Evolutionary conservation across 1,284 basidiomycete genomes (phyloP).

Genomic region (Irpex sp.): DNA sequence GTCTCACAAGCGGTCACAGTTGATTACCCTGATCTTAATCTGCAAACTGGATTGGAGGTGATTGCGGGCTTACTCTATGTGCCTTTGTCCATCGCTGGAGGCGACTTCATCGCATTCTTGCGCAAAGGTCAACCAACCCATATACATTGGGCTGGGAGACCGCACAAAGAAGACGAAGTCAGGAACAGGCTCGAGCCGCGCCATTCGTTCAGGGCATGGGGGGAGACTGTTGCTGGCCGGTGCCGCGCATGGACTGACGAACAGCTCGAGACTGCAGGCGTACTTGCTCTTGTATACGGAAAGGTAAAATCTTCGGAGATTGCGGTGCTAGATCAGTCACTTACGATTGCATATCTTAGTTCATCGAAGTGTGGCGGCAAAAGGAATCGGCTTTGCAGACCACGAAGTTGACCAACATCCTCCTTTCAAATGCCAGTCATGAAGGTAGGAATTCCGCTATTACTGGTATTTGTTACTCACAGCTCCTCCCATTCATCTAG

Average conservation of each 20-base stretch:
- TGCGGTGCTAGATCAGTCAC: neutral
- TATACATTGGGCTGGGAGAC: conserved; percentile 81
- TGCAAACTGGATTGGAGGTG: conserved; percentile 66
- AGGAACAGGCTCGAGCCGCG: conserved; percentile 63
- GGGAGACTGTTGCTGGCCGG: conserved; percentile 71
- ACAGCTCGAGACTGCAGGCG: conserved; percentile 83
- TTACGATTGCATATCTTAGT: conserved; percentile 36
- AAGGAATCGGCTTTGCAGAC: conserved; percentile 77
- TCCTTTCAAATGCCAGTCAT: conserved; percentile 87
- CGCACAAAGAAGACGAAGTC: conserved; percentile 46
- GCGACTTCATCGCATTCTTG: conserved; percentile 82
- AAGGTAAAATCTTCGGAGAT: conserved; percentile 42
- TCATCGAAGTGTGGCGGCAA: conserved; percentile 88
- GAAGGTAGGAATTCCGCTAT: conserved; percentile 49
- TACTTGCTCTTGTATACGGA: conserved; percentile 82
- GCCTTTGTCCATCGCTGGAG: conserved; percentile 67
- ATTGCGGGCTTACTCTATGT: conserved; percentile 82
- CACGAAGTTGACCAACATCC: conserved; percentile 76
- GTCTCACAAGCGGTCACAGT: conserved; percentile 66
- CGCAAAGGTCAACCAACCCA: conserved; percentile 74
- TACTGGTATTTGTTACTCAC: neutral
- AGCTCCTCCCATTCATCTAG: conserved; percentile 29
- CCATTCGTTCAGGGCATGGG: conserved; percentile 83
- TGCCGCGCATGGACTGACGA: conserved; percentile 83
- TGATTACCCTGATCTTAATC: conserved; percentile 76